Evolutionary conservation across 1,139 yeast genomes (phyloP), one percentile per base, ranked within the genome.

Genomic region (Scheffersomyces segobiensis): DNA sequence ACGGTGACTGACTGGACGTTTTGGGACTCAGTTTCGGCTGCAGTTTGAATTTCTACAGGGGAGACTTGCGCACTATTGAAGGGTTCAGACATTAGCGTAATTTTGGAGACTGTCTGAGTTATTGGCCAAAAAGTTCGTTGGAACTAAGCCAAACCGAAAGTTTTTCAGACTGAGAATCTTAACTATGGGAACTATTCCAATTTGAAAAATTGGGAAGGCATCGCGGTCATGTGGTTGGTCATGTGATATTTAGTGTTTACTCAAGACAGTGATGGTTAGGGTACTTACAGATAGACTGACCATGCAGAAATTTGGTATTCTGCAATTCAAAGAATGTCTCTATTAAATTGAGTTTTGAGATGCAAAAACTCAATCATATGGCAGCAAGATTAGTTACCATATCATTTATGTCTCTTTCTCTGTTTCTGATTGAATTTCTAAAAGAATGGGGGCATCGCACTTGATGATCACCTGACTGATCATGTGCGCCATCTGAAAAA

Each of bases 401-500:
- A 6, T 10, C 8, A 24, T 24, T 24, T 24, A 24, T 24, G 10
- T 10, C 5, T 1, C 32, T 24, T 24, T 7, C 32, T 24, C 32
- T 24, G 2, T 24, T 24, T 24, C 5, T 6, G 32, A 24, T 2
- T 10, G 32, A 3, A 24, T 6, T 24, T 24, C 5, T 24, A 10
- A 6, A 6, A 6, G 32, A 24, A 24, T 24, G 5, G 32, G 42
- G 26, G 52, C 46, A 20, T 32, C 19, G 19, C 54, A 52, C 14
- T 4, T 4, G 4, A 50, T 22, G 47, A 52, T 18, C 39, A 53
- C 19, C n/a, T 53, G 52, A 48, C 54, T 46, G 49, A 50, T 51
- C 56, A 50, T 55, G 53, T 46, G 24, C 22, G 18, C 32, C 49
- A 26, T 51, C 52, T 49, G 55, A 57, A 54, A 55, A 57, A 52